These are phyloP conservation scores for Lagenidium sp. DNA, from an alignment of 352 stramenopile species.

Conservation along the genomic window DNA sequence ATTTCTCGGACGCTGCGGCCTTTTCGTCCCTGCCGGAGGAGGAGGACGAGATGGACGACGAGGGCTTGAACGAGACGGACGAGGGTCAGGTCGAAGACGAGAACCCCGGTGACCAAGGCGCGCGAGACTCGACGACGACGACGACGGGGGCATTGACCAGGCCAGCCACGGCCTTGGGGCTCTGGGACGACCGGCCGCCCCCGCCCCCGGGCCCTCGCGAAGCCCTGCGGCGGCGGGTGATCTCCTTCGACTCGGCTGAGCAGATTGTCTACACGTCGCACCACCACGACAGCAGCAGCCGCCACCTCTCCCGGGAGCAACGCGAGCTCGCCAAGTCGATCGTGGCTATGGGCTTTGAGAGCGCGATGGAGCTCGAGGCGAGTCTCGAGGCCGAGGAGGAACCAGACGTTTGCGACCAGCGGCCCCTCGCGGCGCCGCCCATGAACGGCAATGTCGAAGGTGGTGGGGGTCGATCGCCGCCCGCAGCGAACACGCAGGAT, in stretches of 20 bases:
- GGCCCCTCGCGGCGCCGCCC: constrained; percentile 12
- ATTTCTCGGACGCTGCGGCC: too few species aligned
- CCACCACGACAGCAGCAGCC: constrained; percentile 10
- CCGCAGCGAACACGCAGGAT: too few species aligned
- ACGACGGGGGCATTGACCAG: constrained; percentile 7
- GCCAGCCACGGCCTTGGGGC: too few species aligned
- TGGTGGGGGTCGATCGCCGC: too few species aligned
- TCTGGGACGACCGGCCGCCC: too few species aligned
- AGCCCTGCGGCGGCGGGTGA: constrained; percentile 48
- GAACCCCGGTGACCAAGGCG: constrained; percentile 4
- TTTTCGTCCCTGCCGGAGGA: too few species aligned
- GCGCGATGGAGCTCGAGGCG: constrained; percentile 17
- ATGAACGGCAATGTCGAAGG: constrained; percentile 1
- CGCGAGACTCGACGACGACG: constrained; percentile 11
- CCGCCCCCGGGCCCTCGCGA: constrained; percentile 35
- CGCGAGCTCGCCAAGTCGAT: constrained; percentile 67
- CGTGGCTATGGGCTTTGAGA: constrained; percentile 46
- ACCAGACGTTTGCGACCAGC: constrained; percentile 10
- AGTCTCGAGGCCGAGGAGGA: constrained; percentile 5
- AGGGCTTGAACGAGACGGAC: constrained; percentile 7
- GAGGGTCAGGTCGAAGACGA: constrained; percentile 21
- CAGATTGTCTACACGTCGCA: constrained; percentile 66
- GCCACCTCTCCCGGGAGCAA: constrained; percentile 39
- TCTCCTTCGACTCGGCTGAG: constrained; percentile 71
- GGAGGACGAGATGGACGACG: not conserved